Evolutionary conservation across 2,329 filamentous ascomycete species (phyloP), one percentile per base, ranked within the genome.

Genomic region (Stenocarpella maydis): DNA sequence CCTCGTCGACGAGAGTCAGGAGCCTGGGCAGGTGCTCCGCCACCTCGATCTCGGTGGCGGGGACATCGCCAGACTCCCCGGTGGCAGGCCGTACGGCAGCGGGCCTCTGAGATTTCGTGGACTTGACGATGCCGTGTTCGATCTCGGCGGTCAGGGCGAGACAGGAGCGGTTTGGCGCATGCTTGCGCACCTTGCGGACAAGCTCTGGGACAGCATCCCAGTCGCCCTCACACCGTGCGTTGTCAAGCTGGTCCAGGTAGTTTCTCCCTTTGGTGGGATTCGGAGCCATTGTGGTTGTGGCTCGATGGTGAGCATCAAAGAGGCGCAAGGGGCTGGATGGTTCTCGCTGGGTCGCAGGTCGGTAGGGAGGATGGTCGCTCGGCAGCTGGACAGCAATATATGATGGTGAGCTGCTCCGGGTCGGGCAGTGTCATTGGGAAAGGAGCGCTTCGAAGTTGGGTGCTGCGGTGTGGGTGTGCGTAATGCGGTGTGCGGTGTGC

Each of bases 181-280:
- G 95, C 81, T 99, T 98, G 77, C 92, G 92, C 76, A 98, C 88
- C 82, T 99, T 99, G 79, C 95, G 90, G 76, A 96, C 91, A 72
- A 97, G 87, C 82, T 98, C 95, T 31, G 93, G 93, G 37, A 98
- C 87, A 37, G 92, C 89, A 74, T 90, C 86, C 96, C 96, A 99
- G 79, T 90, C 91, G 65, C 92, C 94, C 76, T 95, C 90, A 80
- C 94, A 97, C 77, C 96, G 92, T 73, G 94, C 94, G 74, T 91
- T 87, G 79, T 98, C 93, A 77, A 99, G 88, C 80, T 90, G 89
- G 78, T 88, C 86, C 74, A 97, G 87, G 81, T 98, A 98, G 78
- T 91, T 89, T 74, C 87, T 87, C 72, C 91, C 95, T 84, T 99
- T 99, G 73, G 87, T 85, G 81, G 89, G 85, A 74, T 77, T 74